Evolutionary conservation across 495 filamentous ascomycete species (phyloP), one percentile per base, ranked within the genome.

Genomic region (Aspergillus sparsus): DNA sequence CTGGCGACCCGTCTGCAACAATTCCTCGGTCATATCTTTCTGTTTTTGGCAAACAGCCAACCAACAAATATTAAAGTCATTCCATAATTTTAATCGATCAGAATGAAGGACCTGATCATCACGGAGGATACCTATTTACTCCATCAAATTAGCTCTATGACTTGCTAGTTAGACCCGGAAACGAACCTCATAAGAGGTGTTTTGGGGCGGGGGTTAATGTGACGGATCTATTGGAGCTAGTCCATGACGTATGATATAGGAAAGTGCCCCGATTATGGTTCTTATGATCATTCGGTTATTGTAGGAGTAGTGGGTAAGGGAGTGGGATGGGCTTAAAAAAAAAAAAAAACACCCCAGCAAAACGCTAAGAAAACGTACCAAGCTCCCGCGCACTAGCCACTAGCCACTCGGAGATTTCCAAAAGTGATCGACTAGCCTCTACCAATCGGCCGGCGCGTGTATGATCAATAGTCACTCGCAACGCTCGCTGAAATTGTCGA

Each of bases 1-100:
- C 55, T 81, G 81, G 57, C 84, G 81, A 35, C 84, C 83, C 1
- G 83, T 79, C 50, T 84, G 78, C 53, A 89, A 69, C 58, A 85
- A 63, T 51, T 84, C 79, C 45, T 79, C 70, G 7, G 80, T 81
- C 78, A 93, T 75, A 54, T 96, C 91, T 68, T 90, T 92, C 68
- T 98, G 92, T 63, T 84, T 88, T 68, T 96, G 91, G 50, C 93
- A 87, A 16, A 94, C 75, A 5, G 89, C 85, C 36, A 98, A 84
- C 94, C 94, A 98, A 63, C 91, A 94, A 53, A 88, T 83, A 70
- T 98, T 98, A 79, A 98, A 97, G 64, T 97, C 89, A 65, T 87
- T 87, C 94, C 94, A 98, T 34, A 98, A 79, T 68, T 86, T 83
- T 62, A 95, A 80, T 49, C 90, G 84, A 57, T 92, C 85, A 35